Evolutionary conservation across 2,329 filamentous ascomycete species (phyloP).

Genomic region (Aspergillus oerlinghausenensis): DNA sequence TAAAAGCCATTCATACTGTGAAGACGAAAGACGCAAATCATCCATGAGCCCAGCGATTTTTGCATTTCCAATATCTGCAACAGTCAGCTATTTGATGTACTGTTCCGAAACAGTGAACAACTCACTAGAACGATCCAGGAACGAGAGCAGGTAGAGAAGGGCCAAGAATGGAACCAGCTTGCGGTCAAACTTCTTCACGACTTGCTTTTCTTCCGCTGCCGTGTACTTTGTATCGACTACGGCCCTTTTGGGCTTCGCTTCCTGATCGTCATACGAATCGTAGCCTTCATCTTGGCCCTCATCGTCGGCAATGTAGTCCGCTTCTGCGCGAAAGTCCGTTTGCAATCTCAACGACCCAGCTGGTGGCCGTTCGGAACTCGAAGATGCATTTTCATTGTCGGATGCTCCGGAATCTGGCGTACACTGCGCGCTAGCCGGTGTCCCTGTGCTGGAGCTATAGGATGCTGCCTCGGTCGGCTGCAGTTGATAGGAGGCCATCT

Average conservation of each 20-base stretch:
- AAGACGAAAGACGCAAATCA: conserved; percentile 51
- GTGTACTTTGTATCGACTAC: conserved; percentile 33
- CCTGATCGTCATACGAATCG: conserved; percentile 23
- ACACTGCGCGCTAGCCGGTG: conserved; percentile 24
- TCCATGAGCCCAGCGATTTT: conserved; percentile 54
- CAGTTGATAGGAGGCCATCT: conserved; percentile 23
- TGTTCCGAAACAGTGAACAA: conserved; percentile 9
- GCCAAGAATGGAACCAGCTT: conserved; percentile 76
- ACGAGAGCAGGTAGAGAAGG: conserved; percentile 76
- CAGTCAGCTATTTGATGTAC: conserved; percentile 3
- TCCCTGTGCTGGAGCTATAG: conserved; percentile 21
- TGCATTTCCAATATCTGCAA: conserved; percentile 57
- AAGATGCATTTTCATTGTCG: conserved; percentile 17
- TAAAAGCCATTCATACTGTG: conserved; percentile 59
- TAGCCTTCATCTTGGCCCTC: conserved; percentile 20
- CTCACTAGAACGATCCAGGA: conserved; percentile 79
- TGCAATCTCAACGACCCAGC: conserved; percentile 26
- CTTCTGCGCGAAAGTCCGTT: conserved; percentile 28
- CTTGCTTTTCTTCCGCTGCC: conserved; percentile 64
- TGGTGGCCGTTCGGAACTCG: conserved; percentile 13
- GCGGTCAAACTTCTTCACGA: conserved; percentile 71
- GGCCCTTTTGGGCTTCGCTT: conserved; percentile 9
- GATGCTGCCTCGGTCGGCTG: conserved; percentile 22
- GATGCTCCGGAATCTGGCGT: conserved; percentile 33
- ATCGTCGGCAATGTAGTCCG: conserved; percentile 18